Base-by-base conservation (phyloP, 345 rosid genomes). In the Clarkia xantiana region DNA sequence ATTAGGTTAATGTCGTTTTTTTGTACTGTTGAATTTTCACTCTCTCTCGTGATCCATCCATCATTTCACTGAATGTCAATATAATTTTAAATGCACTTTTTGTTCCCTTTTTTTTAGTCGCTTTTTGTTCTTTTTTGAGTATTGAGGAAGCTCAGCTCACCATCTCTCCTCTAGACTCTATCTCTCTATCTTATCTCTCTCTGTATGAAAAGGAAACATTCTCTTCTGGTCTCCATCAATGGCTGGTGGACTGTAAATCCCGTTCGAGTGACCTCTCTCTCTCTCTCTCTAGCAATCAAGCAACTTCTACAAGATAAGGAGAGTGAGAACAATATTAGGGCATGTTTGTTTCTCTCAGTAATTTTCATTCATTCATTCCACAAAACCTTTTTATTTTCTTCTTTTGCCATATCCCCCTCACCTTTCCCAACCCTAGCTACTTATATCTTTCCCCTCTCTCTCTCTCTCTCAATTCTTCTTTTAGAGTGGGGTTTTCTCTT, bases 191-290 rank as follows among this genome's bases (percentile, higher is more conserved):
- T 45, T 23, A n/a, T n/a, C n/a, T 52, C 58, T 53, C 46, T 50
- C 45, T 55, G 51, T 14, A 16, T 10, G 18, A 40, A 47, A 60
- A 47, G n/a, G 49, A 60, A 49, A 66, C 64, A 57, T 62, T 61
- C 64, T 61, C 67, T 34, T 49, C 44, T 34, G 14, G 87, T 73
- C 82, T 59, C 74, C 60, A 70, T 82, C 95, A 79, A 68, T 81
- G 58, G 79, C 36, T 19, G 47, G 45, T 53, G 47, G 38, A 34
- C 56, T 42, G 34, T 23, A 20, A 40, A 16, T 25, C 45, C 45
- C 40, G 16, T 41, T 18, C 25, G 38, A 39, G 15, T 18, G 16
- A 14, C 29, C 47, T 40, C 47, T 52, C 56, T 22, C 42, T 44
- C 42, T 54, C 42, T 51, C 52, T 60, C 64, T 47, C 59, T 63